A percentile compares a stretch with the other conserved stretches of the same genome.
Conservation (phyloP, 441 rosid species). For the Eruca vesicaria region DNA sequence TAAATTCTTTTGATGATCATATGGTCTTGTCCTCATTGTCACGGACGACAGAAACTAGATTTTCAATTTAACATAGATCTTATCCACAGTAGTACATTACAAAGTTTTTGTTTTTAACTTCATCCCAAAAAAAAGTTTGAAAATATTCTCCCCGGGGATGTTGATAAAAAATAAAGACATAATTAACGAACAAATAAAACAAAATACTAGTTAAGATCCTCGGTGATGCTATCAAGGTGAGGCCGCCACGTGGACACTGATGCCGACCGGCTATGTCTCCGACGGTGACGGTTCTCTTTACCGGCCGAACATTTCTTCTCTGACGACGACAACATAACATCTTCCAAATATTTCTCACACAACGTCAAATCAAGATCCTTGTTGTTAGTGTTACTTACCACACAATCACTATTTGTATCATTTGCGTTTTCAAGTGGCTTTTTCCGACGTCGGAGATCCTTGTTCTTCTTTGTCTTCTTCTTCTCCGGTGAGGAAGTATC, state of each 20-base stretch:
- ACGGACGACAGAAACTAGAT: not conserved
- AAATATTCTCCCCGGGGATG: conserved; percentile 34
- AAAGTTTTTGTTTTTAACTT: conserved; percentile 16
- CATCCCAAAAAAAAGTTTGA: conserved; percentile 19
- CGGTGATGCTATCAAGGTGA: conserved; percentile 67
- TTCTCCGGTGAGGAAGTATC: conserved; percentile 59
- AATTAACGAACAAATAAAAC: not conserved
- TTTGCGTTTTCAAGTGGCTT: conserved; percentile 19
- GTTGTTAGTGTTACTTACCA: not conserved
- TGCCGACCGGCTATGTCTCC: conserved; percentile 42
- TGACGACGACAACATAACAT: conserved; percentile 17
- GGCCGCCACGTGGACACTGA: conserved; percentile 64
- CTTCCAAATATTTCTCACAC: conserved; percentile 37
- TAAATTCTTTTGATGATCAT: not conserved
- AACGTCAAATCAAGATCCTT: conserved; percentile 25
- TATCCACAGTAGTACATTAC: conserved; percentile 30
- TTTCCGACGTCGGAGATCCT: conserved; percentile 9
- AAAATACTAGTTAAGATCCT: conserved; percentile 46
- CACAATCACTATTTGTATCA: conserved; percentile 1
- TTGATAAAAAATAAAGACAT: conserved; percentile 24
- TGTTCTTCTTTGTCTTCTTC: conserved; percentile 28
- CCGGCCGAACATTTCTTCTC: conserved; percentile 38
- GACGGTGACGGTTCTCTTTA: conserved; percentile 36
- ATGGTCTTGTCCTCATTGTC: conserved; percentile 10
- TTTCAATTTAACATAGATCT: conserved; percentile 29